phyloP scores from a whole-genome alignment of 129 eudicot genomes.

The Logfia minima region DNA sequence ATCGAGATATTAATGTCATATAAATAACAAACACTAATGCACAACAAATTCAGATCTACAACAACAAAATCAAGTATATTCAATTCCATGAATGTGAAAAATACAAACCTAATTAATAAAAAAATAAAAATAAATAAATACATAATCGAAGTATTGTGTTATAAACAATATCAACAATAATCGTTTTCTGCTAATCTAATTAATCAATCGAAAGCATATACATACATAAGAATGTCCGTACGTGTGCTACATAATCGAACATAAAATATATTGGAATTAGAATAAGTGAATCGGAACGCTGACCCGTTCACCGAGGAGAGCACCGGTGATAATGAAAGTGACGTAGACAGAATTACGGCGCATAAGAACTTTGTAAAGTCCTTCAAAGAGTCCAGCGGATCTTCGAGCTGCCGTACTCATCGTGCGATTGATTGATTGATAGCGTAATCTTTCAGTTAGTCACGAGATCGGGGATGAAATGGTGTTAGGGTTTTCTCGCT shows the following conservation, averaged over 20 bases:
- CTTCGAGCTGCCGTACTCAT: slow-evolving; percentile 53
- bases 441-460: not conserved
- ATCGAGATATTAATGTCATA: not conserved
- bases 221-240: not conserved
- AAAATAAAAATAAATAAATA: slow-evolving; percentile 5
- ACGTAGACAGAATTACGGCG: slow-evolving; percentile 84
- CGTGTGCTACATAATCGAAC: not conserved
- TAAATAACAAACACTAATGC: not conserved
- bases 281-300: not conserved
- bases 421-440: not conserved
- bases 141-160: not conserved
- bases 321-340: slow-evolving; percentile 89
- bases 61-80: not conserved
- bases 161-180: not conserved
- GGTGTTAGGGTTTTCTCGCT: not conserved
- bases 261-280: not conserved
- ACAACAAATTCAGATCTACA: slow-evolving; percentile 14
- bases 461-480: slow-evolving; percentile 10
- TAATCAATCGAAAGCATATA: not conserved
- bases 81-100: not conserved
- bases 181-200: not conserved
- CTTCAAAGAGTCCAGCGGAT: slow-evolving; percentile 59
- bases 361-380: slow-evolving; percentile 67
- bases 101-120: slow-evolving; percentile 9
- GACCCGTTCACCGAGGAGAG: slow-evolving; percentile 85